Evolutionary conservation across 768 basidiomycete genomes (phyloP).

Genomic region (Lenzites betulinus): DNA sequence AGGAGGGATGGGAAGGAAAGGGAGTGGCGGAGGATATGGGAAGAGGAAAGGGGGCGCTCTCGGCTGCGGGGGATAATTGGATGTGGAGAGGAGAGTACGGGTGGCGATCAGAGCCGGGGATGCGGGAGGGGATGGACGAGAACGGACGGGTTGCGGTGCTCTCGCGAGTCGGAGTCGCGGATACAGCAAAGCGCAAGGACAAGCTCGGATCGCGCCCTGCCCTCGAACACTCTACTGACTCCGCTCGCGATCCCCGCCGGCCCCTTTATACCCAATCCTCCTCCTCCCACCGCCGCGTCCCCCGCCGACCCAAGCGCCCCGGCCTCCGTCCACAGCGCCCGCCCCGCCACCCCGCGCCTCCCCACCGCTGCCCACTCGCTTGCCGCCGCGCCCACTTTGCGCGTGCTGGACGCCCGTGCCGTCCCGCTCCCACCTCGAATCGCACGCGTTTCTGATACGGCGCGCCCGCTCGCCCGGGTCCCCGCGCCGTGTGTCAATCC

Average conservation of each 20-base stretch:
- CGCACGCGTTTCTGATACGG: background rate
- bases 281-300: background rate
- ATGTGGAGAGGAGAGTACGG: slow-evolving; percentile 3
- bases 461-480: background rate
- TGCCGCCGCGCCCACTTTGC: background rate
- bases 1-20: slow-evolving; percentile 15
- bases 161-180: too few relatives aligned
- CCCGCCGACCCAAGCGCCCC: background rate
- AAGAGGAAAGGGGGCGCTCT: slow-evolving; percentile 1
- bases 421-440: background rate
- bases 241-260: background rate
- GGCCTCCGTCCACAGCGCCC: background rate
- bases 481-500: background rate
- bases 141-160: background rate
- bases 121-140: slow-evolving; percentile 2
- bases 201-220: background rate
- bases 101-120: slow-evolving; percentile 15
- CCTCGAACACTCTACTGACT: too few relatives aligned
- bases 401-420: background rate
- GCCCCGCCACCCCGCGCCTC: background rate
- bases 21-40: slow-evolving; percentile 8
- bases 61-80: slow-evolving; percentile 21
- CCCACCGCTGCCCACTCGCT: background rate
- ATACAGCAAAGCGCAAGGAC: background rate
- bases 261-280: slow-evolving; percentile 10